Percentiles rank a stretch among this genome's conserved stretches.
These are phyloP conservation scores for Macadamia tetraphylla DNA, from an alignment of 164 flowering plant species.

Conservation along the genomic window DNA sequence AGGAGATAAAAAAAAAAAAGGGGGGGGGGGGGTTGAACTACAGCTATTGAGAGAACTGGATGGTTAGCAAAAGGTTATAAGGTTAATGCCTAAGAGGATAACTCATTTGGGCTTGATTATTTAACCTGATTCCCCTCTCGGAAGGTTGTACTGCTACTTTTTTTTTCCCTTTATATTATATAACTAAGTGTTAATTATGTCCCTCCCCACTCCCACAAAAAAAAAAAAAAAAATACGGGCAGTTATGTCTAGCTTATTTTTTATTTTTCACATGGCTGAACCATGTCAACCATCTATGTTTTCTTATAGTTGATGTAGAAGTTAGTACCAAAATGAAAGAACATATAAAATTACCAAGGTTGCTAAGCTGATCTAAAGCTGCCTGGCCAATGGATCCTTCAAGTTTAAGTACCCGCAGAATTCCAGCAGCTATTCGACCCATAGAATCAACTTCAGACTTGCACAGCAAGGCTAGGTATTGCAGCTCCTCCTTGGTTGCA, in stretches of 20 bases:
- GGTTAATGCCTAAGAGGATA: no score
- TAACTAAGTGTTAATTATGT: no score
- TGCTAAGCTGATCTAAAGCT: constrained; percentile 78
- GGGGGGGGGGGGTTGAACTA: no score
- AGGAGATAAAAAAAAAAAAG: no score
- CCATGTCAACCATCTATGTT: neutral
- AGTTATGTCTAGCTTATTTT: neutral
- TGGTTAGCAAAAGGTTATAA: no score
- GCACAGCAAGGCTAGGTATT: constrained; percentile 64
- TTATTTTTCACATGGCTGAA: neutral
- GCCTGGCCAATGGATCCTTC: constrained; percentile 79
- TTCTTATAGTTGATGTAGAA: neutral
- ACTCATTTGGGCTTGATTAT: no score
- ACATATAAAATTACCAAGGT: constrained; percentile 54
- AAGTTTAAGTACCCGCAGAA: constrained; percentile 73
- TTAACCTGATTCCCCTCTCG: no score
- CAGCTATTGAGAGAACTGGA: no score
- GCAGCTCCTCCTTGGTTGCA: constrained; percentile 84
- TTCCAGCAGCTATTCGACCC: constrained; percentile 91
- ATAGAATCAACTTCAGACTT: constrained; percentile 86
- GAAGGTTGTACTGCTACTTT: no score
- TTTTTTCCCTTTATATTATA: no score
- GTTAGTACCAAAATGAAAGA: neutral
- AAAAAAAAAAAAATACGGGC: no score
- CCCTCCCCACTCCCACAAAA: no score